Percentiles rank a stretch among this genome's conserved stretches.
These are phyloP conservation scores for Auricularia cornea DNA, from an alignment of 768 basidiomycete species.

Conservation along the genomic window DNA sequence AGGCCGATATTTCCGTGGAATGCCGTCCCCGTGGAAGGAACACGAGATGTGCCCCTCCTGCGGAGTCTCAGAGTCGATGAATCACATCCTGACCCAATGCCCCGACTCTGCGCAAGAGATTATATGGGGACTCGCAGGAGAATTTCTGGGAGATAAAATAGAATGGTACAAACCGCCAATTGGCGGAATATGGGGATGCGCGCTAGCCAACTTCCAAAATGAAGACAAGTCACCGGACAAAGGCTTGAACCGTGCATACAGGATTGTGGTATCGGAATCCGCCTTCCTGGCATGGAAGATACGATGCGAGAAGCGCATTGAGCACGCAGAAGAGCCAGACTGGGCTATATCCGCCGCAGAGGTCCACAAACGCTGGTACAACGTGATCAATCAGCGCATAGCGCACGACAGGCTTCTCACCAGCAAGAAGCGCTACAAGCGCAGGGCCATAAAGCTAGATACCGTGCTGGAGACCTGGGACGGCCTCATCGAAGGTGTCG, in stretches of 20 bases:
- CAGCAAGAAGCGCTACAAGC: too few species aligned
- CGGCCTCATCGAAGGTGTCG: too few species aligned
- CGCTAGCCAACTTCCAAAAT: neutral
- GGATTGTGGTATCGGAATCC: neutral
- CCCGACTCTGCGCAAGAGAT: constrained; percentile 8
- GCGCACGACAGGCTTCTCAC: too few species aligned
- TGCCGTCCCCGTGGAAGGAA: constrained; percentile 3
- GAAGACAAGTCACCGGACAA: neutral
- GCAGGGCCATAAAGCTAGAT: too few species aligned
- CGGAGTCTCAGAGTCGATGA: constrained; percentile 9
- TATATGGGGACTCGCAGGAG: constrained; percentile 10
- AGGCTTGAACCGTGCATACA: neutral
- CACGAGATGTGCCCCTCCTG: constrained; percentile 10
- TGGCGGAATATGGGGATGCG: neutral
- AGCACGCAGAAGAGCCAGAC: neutral
- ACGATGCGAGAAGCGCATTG: neutral
- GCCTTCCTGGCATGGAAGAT: neutral
- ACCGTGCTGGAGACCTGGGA: too few species aligned
- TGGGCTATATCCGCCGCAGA: neutral
- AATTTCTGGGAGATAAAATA: constrained; percentile 4
- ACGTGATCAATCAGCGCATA: too few species aligned
- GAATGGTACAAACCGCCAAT: neutral
- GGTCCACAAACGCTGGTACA: too few species aligned
- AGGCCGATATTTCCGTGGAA: constrained; percentile 8
- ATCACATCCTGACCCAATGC: constrained; percentile 17